Conservation (phyloP, 1,139 yeast species). For the Pichia sp. region DNA sequence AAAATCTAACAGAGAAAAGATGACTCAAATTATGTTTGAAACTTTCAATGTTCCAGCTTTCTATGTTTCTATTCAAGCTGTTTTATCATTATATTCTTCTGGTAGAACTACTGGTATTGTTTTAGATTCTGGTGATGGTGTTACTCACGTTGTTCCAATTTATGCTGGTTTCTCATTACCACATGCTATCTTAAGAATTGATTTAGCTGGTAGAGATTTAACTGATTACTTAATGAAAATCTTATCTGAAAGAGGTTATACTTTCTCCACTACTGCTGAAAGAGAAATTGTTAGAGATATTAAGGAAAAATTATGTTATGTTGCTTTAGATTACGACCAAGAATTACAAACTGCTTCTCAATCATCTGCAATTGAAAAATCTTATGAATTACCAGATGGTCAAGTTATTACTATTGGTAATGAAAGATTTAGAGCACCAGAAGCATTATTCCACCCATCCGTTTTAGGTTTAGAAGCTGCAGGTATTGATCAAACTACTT, state of each 20-base stretch:
- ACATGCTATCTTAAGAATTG: conserved; percentile 97
- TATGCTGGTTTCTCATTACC: conserved; percentile 99
- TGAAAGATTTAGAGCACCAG: conserved; percentile 99
- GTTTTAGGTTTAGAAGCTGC: conserved; percentile 97
- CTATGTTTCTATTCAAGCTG: conserved; percentile 98
- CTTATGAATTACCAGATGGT: conserved; percentile 99
- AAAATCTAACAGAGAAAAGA: conserved; percentile 98
- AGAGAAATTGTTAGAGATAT: conserved; percentile 99
- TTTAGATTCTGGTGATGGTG: conserved; percentile 99
- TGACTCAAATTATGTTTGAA: conserved; percentile 98
- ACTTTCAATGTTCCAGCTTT: conserved; percentile 99
- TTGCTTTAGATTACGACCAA: conserved; percentile 60
- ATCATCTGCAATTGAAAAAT: conserved; percentile 96
- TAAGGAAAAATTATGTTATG: conserved; percentile 95
- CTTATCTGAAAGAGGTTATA: conserved; percentile 96
- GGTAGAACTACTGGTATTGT: conserved; percentile 99
- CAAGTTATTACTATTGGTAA: conserved; percentile 99
- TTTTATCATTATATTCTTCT: conserved; percentile 93
- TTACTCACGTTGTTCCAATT: conserved; percentile 99
- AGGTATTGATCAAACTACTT: conserved; percentile 99
- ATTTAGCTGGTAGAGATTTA: conserved; percentile 99
- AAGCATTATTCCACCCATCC: conserved; percentile 98
- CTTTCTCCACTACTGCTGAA: conserved; percentile 98
- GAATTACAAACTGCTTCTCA: conserved; percentile 99
- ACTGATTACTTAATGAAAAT: conserved; percentile 98